phyloP scores from a whole-genome alignment of 2,329 filamentous ascomycete genomes.

The Sporothrix pallida region DNA sequence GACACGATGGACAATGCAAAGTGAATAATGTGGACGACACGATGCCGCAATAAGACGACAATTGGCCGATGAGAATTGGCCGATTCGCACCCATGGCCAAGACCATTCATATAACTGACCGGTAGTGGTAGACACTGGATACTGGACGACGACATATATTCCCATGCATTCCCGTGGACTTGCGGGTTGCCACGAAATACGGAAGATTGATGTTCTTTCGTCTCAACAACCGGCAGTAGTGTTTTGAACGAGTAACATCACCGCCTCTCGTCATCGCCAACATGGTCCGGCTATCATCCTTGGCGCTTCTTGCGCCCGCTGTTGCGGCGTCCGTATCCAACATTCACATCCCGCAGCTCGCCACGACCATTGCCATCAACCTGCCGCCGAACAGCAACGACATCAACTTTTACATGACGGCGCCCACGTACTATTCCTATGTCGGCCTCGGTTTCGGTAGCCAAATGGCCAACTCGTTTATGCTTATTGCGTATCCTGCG shows the following conservation, averaged over 20 bases:
- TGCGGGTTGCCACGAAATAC: too few species aligned
- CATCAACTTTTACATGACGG: constrained; percentile 41
- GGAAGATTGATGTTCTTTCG: too few species aligned
- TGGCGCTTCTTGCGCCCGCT: constrained; percentile 1
- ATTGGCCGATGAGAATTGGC: background rate
- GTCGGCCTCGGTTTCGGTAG: constrained; percentile 41
- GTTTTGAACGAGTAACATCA: background rate
- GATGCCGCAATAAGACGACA: background rate
- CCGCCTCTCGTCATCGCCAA: background rate
- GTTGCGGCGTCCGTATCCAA: constrained; percentile 36
- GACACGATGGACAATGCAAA: too few species aligned
- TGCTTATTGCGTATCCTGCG: constrained; percentile 41
- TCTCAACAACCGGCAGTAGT: too few species aligned
- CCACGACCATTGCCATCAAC: constrained; percentile 41
- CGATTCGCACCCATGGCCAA: background rate
- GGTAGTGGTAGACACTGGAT: background rate
- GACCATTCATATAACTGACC: background rate
- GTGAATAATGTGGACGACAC: background rate
- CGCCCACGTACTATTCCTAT: constrained; percentile 41
- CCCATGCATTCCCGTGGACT: background rate
- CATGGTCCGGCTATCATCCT: background rate
- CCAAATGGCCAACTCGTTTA: constrained; percentile 39
- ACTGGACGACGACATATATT: background rate
- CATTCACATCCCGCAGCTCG: constrained; percentile 38
- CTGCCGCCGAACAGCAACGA: constrained; percentile 40